Conservation (phyloP, 2,329 filamentous ascomycete species). For the Stagonosporopsis tanaceti region DNA sequence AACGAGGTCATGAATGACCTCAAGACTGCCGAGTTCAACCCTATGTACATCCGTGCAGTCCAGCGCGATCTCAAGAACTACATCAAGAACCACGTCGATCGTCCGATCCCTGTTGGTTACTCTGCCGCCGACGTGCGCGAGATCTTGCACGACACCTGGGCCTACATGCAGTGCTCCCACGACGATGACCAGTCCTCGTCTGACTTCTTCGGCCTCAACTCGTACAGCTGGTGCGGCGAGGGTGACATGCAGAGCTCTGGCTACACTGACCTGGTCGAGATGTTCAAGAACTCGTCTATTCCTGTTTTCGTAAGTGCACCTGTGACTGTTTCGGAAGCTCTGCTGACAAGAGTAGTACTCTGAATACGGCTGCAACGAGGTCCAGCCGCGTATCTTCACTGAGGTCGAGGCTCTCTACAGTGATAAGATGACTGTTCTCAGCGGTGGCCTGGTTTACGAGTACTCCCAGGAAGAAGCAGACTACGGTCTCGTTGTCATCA, state of each 20-base stretch:
- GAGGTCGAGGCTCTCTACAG: constrained; percentile 79
- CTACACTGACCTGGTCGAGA: constrained; percentile 69
- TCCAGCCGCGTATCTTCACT: constrained; percentile 73
- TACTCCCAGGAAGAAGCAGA: constrained; percentile 74
- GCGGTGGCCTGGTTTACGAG: constrained; percentile 83
- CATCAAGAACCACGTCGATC: constrained; percentile 65
- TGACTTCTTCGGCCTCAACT: constrained; percentile 81
- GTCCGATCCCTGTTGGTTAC: constrained; percentile 72
- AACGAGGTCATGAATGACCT: constrained; percentile 74
- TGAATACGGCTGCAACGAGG: constrained; percentile 78
- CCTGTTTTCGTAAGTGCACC: constrained; percentile 67
- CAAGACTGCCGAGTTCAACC: constrained; percentile 58
- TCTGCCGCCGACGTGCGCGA: constrained; percentile 77
- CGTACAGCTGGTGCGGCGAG: constrained; percentile 76
- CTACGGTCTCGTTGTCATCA: constrained; percentile 59
- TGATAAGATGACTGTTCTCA: constrained; percentile 73
- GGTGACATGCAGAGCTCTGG: constrained; percentile 67
- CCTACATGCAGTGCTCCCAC: constrained; percentile 74
- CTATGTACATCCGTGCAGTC: constrained; percentile 68
- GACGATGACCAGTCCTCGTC: constrained; percentile 67
- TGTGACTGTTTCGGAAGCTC: accelerated
- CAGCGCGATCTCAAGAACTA: constrained; percentile 74
- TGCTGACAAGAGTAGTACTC: constrained; percentile 62
- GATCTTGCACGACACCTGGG: constrained; percentile 76
- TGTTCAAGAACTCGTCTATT: constrained; percentile 71